These are phyloP conservation scores for Halophytophthora polymorphica DNA, from an alignment of 352 stramenopile species.

Conservation along the genomic window DNA sequence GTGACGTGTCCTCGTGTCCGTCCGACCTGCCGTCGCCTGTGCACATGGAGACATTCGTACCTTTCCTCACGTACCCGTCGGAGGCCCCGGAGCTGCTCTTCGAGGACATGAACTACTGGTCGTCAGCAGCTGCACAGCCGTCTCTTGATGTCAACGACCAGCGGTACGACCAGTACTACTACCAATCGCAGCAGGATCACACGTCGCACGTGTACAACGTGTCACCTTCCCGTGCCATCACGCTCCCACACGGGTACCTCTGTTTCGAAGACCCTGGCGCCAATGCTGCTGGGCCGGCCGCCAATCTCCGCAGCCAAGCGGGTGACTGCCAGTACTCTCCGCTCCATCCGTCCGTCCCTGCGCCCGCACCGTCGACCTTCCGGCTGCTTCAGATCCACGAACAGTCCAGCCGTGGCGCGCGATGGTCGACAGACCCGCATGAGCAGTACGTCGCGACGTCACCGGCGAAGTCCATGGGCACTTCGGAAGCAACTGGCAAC, in stretches of 20 bases:
- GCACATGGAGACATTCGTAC: slow-evolving; percentile 43
- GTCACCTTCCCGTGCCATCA: slow-evolving; percentile 6
- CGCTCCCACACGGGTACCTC: slow-evolving; percentile 6
- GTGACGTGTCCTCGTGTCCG: slow-evolving; percentile 11
- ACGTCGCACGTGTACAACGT: slow-evolving; percentile 18
- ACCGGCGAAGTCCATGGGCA: slow-evolving; percentile 7
- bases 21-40: slow-evolving; percentile 22
- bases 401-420: slow-evolving; percentile 4
- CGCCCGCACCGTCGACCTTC: slow-evolving; percentile 11
- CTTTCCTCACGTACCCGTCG: slow-evolving; percentile 25
- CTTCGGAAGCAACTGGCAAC: slow-evolving; percentile 1
- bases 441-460: slow-evolving; percentile 13
- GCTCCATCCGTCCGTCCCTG: slow-evolving; percentile 6
- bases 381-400: slow-evolving; percentile 16
- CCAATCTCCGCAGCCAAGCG: slow-evolving; percentile 10
- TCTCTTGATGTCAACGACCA: slow-evolving; percentile 15
- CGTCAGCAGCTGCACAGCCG: slow-evolving; percentile 5
- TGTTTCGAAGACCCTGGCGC: slow-evolving; percentile 11
- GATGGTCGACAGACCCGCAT: slow-evolving; percentile 14
- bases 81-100: slow-evolving; percentile 41
- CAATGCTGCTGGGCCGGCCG: slow-evolving; percentile 7
- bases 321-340: slow-evolving; percentile 17
- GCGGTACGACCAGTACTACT: slow-evolving; percentile 12
- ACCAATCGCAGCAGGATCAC: slow-evolving; percentile 9
- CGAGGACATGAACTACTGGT: slow-evolving; percentile 30